Conservation (phyloP, 1,139 yeast genomes). For the Hemisphaericaspora xylanilytica region DNA sequence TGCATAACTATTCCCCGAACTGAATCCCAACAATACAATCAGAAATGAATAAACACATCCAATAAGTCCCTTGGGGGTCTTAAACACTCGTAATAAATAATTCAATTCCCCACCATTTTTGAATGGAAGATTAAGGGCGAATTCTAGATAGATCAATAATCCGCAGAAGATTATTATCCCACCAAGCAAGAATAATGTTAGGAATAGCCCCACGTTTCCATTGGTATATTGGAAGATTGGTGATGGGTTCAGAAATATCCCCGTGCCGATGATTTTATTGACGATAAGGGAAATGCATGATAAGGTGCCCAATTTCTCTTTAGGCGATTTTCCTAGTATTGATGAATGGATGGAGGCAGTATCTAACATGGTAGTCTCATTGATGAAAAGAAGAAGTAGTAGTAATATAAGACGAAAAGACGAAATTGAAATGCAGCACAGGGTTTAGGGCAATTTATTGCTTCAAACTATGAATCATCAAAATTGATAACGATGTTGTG, state of each 20-base stretch:
- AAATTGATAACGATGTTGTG: background rate
- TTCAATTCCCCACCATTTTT: conserved; percentile 52
- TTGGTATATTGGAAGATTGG: conserved; percentile 43
- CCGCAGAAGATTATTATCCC: conserved; percentile 49
- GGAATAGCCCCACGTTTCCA: conserved; percentile 43
- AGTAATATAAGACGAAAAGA: no score
- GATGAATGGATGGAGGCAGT: conserved; percentile 9
- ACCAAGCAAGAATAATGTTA: conserved; percentile 42
- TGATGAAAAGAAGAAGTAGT: background rate
- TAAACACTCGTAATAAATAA: conserved; percentile 44
- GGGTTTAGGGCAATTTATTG: no score
- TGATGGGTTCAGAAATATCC: conserved; percentile 50
- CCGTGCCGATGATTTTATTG: conserved; percentile 54
- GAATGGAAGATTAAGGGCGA: conserved; percentile 46
- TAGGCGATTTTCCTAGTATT: conserved; percentile 6
- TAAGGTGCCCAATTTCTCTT: conserved; percentile 18
- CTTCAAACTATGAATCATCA: no score
- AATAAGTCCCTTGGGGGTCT: conserved; percentile 33
- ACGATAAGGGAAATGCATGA: conserved; percentile 39
- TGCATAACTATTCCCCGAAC: conserved; percentile 52
- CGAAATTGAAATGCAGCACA: no score
- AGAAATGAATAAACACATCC: conserved; percentile 48
- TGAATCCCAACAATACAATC: conserved; percentile 47
- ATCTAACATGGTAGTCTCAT: conserved; percentile 1
- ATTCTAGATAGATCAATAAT: conserved; percentile 45